Conservation (phyloP, 2,329 filamentous ascomycete species). For the Stagonosporopsis chrysanthemi region DNA sequence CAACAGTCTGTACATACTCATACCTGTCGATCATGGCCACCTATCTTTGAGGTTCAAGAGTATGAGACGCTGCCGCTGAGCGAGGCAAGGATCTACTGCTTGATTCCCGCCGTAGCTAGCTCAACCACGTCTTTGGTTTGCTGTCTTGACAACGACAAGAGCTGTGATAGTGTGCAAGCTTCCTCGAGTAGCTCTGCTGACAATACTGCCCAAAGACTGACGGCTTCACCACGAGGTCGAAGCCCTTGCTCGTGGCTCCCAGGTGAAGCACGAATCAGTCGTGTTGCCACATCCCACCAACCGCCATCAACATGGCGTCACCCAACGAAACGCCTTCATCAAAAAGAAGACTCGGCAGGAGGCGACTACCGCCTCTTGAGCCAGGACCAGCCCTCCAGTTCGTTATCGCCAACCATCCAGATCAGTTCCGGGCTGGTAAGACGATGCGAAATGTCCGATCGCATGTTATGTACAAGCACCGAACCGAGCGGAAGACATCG, state of each 20-base stretch:
- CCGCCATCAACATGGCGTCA: constrained; percentile 27
- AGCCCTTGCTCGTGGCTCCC: too few relatives aligned
- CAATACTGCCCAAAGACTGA: background rate
- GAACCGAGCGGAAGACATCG: constrained; percentile 25
- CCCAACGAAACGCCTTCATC: constrained; percentile 28
- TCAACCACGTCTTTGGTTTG: background rate
- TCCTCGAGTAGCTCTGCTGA: background rate
- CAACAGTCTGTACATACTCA: background rate
- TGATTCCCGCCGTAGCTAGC: background rate
- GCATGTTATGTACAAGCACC: constrained; percentile 50
- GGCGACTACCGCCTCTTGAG: constrained; percentile 42
- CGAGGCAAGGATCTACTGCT: constrained; percentile 3
- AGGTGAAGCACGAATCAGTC: background rate
- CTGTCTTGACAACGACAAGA: background rate
- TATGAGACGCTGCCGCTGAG: background rate
- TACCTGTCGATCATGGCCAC: background rate
- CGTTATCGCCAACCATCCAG: constrained; percentile 45
- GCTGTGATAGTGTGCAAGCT: background rate
- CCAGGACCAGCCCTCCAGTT: constrained; percentile 44
- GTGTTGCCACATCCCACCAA: background rate
- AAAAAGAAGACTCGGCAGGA: constrained; percentile 41
- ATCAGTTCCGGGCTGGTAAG: constrained; percentile 40
- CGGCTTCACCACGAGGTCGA: background rate
- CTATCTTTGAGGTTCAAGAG: background rate
- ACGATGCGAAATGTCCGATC: constrained; percentile 48